These are phyloP conservation scores for Chlamydomonas eustigma DNA, from an alignment of 139 green algal genomes.

Conservation along the genomic window DNA sequence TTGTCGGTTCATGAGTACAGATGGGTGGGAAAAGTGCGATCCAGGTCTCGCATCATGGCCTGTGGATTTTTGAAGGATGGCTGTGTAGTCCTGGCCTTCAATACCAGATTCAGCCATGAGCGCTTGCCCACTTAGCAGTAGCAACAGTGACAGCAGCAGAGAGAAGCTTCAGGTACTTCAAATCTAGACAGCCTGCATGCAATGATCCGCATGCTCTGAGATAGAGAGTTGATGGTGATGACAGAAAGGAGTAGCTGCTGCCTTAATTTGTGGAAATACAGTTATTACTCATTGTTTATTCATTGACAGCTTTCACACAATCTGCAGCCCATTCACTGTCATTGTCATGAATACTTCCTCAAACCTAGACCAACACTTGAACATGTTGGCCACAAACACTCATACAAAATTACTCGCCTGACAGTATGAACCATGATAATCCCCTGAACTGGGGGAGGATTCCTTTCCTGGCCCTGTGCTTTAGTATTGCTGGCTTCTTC, in stretches of 20 bases:
- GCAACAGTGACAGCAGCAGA: background rate
- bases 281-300: background rate
- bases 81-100: slow-evolving; percentile 26
- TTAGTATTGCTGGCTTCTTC: slow-evolving; percentile 43
- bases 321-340: too few relatives aligned
- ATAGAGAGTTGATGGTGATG: too few relatives aligned
- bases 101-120: slow-evolving; percentile 19
- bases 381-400: too few relatives aligned
- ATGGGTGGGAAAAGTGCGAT: slow-evolving; percentile 77
- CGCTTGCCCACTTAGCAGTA: slow-evolving; percentile 23
- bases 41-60: slow-evolving; percentile 68
- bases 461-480: slow-evolving; percentile 60
- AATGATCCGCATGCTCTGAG: background rate
- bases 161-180: background rate
- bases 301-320: background rate
- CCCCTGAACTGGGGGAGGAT: slow-evolving; percentile 58
- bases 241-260: too few relatives aligned
- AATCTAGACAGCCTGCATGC: background rate
- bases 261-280: background rate
- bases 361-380: too few relatives aligned
- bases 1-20: slow-evolving; percentile 68
- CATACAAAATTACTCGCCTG: too few relatives aligned
- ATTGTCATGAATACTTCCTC: too few relatives aligned
- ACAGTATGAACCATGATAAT: slow-evolving; percentile 61
- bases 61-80: slow-evolving; percentile 26